phyloP scores from a whole-genome alignment of 164 flowering plant species.

The Stephania japonica region DNA sequence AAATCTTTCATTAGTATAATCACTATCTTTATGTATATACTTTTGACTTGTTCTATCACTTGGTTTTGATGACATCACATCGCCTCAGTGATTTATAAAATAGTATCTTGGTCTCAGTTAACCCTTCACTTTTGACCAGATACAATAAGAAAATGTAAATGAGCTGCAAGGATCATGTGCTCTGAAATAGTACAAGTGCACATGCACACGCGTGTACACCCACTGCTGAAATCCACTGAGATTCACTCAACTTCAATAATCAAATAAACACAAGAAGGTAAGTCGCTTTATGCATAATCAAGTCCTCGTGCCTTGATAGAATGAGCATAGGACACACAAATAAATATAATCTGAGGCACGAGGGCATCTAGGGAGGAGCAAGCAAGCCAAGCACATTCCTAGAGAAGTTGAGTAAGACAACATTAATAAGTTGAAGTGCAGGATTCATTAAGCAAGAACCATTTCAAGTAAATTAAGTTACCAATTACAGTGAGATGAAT shows the following conservation, averaged over 20 bases:
- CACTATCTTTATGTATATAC: slow-evolving; percentile 6
- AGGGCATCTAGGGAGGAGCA: slow-evolving; percentile 1
- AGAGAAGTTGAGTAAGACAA: not conserved
- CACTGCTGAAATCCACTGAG: slow-evolving; percentile 10
- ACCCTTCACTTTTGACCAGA: slow-evolving; percentile 1
- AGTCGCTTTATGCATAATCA: slow-evolving; percentile 6
- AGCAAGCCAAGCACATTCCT: not conserved
- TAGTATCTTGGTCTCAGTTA: not conserved
- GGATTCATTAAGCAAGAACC: not conserved
- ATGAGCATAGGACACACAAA: not conserved
- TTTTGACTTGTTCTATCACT: slow-evolving; percentile 6
- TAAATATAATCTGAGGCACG: slow-evolving; percentile 4
- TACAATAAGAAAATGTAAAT: not conserved
- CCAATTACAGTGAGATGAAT: not conserved
- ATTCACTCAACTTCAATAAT: slow-evolving; percentile 6
- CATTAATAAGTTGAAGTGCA: not conserved
- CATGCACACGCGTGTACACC: slow-evolving; percentile 18
- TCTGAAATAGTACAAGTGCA: slow-evolving; percentile 13
- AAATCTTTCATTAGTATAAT: not conserved
- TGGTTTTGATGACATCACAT: slow-evolving; percentile 11
- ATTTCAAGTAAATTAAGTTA: not conserved
- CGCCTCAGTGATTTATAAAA: slow-evolving; percentile 4
- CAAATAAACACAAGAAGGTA: slow-evolving; percentile 3
- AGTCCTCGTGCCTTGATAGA: slow-evolving; percentile 1
- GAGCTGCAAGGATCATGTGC: slow-evolving; percentile 19